These are phyloP conservation scores for Kwoniella newhampshirensis DNA, from an alignment of 768 basidiomycete species.

Conservation along the genomic window DNA sequence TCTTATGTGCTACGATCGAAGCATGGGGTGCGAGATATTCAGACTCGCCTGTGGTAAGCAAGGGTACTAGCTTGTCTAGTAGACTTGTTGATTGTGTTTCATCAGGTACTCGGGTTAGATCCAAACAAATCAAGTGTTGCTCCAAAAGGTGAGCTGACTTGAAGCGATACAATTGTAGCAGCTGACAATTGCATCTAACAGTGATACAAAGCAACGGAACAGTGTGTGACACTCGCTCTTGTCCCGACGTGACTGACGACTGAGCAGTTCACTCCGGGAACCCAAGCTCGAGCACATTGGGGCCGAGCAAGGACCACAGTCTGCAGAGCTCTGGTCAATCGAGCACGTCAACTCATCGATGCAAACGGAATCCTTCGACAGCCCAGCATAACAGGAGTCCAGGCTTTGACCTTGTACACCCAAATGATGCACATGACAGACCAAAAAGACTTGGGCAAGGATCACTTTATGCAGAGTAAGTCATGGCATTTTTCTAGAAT, in stretches of 20 bases:
- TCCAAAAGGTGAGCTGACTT: slow-evolving; percentile 28
- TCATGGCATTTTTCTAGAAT: not conserved
- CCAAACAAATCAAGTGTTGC: slow-evolving; percentile 19
- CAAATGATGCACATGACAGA: slow-evolving; percentile 27
- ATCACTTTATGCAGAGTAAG: slow-evolving; percentile 29
- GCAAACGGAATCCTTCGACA: slow-evolving; percentile 18
- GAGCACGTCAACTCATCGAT: slow-evolving; percentile 28
- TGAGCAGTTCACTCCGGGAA: slow-evolving; percentile 31
- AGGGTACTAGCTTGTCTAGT: too few species aligned
- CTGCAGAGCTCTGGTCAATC: slow-evolving; percentile 29
- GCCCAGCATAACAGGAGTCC: slow-evolving; percentile 33
- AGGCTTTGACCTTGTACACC: slow-evolving; percentile 30
- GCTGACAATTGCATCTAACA: too few species aligned
- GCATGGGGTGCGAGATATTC: slow-evolving; percentile 42
- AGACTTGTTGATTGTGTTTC: too few species aligned
- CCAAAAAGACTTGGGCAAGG: slow-evolving; percentile 16
- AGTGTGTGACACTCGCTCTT: too few species aligned
- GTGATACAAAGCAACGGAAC: slow-evolving; percentile 30
- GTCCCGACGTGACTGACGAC: not conserved
- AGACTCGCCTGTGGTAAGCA: slow-evolving; percentile 35
- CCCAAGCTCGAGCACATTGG: slow-evolving; percentile 37
- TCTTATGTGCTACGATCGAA: slow-evolving; percentile 34
- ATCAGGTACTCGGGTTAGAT: slow-evolving; percentile 28
- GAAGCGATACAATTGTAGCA: too few species aligned
- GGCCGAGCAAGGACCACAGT: slow-evolving; percentile 22